These are phyloP conservation scores for Elsinoe australis DNA, from an alignment of 2,329 filamentous ascomycete genomes.

Conservation along the genomic window DNA sequence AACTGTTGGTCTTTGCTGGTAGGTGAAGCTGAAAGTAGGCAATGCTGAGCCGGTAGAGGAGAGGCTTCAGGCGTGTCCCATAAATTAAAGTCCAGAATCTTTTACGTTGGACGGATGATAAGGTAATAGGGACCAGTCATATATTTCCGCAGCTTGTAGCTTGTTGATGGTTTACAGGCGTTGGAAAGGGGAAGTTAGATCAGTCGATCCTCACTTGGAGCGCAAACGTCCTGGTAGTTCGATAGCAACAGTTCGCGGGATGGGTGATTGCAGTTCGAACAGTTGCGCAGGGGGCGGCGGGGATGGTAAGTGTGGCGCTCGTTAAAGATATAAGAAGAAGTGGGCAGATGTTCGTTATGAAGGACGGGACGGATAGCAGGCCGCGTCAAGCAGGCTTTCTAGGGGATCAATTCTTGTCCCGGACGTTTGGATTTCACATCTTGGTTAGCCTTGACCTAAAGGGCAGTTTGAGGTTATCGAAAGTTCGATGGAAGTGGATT, in stretches of 20 bases:
- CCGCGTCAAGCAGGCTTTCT: slow-evolving; percentile 7
- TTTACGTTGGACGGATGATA: not conserved
- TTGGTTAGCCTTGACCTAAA: slow-evolving; percentile 3
- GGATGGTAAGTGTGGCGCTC: not conserved
- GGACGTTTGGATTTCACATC: slow-evolving; percentile 13
- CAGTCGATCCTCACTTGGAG: too few relatives aligned
- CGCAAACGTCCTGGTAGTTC: too few relatives aligned
- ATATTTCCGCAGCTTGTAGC: slow-evolving; percentile 4
- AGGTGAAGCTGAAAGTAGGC: not conserved
- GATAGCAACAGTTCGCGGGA: too few relatives aligned
- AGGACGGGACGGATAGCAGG: not conserved
- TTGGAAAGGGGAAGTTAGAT: slow-evolving; percentile 13
- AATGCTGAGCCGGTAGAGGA: too few relatives aligned
- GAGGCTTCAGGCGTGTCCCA: too few relatives aligned
- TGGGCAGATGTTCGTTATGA: slow-evolving; percentile 4
- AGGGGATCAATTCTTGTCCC: slow-evolving; percentile 2
- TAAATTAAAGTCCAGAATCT: too few relatives aligned
- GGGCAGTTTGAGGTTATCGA: slow-evolving; percentile 9
- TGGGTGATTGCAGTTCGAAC: slow-evolving; percentile 5
- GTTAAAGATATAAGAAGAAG: not conserved
- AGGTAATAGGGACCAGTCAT: not conserved
- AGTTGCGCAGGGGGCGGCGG: slow-evolving; percentile 9
- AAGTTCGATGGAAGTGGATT: not conserved
- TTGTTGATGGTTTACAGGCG: not conserved
- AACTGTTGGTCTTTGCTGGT: slow-evolving; percentile 1